Conservation (phyloP, 441 rosid species). For the Raphanus hybrid region DNA sequence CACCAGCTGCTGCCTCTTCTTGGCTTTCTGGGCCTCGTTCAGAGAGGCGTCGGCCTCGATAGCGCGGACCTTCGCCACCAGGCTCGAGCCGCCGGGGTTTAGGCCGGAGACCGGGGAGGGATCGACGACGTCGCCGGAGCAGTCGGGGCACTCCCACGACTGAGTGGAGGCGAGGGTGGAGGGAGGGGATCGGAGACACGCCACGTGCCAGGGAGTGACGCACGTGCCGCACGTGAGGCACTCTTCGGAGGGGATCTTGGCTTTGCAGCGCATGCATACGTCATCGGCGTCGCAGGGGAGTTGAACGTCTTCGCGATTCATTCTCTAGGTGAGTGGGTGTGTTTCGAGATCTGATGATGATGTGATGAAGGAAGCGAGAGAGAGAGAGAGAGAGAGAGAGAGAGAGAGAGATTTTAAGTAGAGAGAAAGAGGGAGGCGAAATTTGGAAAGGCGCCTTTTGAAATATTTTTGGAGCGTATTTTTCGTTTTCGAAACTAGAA, state of each 20-base stretch:
- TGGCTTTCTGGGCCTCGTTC: constrained; percentile 65
- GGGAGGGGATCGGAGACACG: constrained; percentile 54
- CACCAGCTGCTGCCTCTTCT: constrained; percentile 57
- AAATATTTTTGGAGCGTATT: neutral
- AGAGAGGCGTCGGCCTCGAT: constrained; percentile 59
- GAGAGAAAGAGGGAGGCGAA: neutral
- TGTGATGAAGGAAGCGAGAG: neutral
- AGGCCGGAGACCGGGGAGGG: constrained; percentile 15
- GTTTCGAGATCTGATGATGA: neutral
- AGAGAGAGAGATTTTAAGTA: neutral
- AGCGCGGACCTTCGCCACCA: constrained; percentile 58
- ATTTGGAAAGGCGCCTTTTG: neutral
- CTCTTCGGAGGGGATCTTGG: constrained; percentile 51
- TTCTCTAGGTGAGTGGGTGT: constrained; percentile 9
- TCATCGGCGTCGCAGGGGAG: constrained; percentile 70
- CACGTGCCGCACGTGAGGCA: constrained; percentile 62
- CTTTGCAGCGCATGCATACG: constrained; percentile 63
- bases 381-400: neutral
- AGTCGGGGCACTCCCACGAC: constrained; percentile 77
- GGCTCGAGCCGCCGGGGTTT: neutral
- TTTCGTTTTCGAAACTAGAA: neutral
- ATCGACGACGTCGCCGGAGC: constrained; percentile 42
- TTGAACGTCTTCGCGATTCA: constrained; percentile 51
- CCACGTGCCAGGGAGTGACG: constrained; percentile 65
- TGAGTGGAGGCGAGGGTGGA: constrained; percentile 48